Percentiles rank a stretch among this genome's conserved stretches.
Evolutionary conservation across 2,329 filamentous ascomycete genomes (phyloP).

Genomic region (Didymosphaeria variabile): DNA sequence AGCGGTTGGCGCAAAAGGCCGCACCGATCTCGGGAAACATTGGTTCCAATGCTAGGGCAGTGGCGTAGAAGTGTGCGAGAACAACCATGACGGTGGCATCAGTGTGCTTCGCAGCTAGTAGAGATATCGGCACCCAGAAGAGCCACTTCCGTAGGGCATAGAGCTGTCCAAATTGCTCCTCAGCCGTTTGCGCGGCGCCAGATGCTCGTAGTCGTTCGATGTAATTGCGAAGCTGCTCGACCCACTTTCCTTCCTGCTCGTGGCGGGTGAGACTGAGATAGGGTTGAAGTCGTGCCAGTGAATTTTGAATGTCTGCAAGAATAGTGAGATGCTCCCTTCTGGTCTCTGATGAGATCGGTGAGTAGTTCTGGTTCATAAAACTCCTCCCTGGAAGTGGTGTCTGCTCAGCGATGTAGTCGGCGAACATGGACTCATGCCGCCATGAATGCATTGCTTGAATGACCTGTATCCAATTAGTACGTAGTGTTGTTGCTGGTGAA

Average conservation of each 20-base stretch:
- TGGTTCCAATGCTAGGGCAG: constrained; percentile 86
- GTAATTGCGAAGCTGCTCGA: constrained; percentile 58
- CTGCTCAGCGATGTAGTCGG: constrained; percentile 82
- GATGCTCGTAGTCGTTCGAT: constrained; percentile 56
- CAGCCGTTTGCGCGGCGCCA: constrained; percentile 61
- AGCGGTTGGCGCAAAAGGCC: constrained; percentile 75
- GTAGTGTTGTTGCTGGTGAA: background rate
- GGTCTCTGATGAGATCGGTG: constrained; percentile 65
- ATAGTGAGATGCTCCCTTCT: constrained; percentile 64
- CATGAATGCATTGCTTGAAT: constrained; percentile 90
- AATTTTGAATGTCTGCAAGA: constrained; percentile 53
- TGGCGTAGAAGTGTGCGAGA: constrained; percentile 90
- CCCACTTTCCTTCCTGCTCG: constrained; percentile 59
- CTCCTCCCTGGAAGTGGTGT: constrained; percentile 52
- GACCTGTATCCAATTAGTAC: constrained; percentile 63
- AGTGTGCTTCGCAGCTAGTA: constrained; percentile 78
- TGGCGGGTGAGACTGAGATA: constrained; percentile 50
- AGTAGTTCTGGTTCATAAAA: constrained; percentile 71
- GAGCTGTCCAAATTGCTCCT: constrained; percentile 88
- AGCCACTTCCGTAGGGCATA: constrained; percentile 91
- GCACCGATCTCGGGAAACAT: constrained; percentile 91
- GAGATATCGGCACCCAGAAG: constrained; percentile 91
- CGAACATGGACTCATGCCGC: constrained; percentile 89
- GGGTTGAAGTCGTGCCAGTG: constrained; percentile 55
- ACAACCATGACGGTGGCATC: constrained; percentile 83